Evolutionary conservation across 768 basidiomycete genomes (phyloP).

Genomic region (Megacollybia marginata): DNA sequence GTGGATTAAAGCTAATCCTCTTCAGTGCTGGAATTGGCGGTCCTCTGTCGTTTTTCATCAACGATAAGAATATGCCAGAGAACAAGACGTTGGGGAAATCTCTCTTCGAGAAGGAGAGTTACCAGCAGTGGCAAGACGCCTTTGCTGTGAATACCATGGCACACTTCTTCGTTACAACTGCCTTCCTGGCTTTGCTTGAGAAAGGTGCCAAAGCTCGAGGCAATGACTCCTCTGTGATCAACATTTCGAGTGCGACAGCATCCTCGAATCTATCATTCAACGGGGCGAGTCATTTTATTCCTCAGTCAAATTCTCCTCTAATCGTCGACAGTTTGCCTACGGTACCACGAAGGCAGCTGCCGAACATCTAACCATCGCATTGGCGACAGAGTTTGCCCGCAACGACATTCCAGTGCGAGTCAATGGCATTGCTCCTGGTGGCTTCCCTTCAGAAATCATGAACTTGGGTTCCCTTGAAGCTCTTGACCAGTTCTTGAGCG

Average conservation of each 20-base stretch:
- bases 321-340: conserved; percentile 18
- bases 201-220: conserved; percentile 10
- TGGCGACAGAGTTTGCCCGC: conserved; percentile 19
- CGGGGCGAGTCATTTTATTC: conserved; percentile 6
- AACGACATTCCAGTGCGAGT: conserved; percentile 15
- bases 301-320: background rate
- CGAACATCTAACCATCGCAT: conserved; percentile 18
- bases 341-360: conserved; percentile 19
- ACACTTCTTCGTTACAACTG: conserved; percentile 19
- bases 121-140: conserved; percentile 15
- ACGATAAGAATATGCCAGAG: conserved; percentile 9
- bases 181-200: conserved; percentile 19
- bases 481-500: background rate
- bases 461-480: conserved; percentile 9
- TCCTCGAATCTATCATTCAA: conserved; percentile 9
- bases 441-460: conserved; percentile 18
- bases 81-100: conserved; percentile 10
- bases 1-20: background rate
- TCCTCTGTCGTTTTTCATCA: conserved; percentile 6
- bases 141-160: conserved; percentile 10
- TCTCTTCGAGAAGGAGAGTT: conserved; percentile 16
- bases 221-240: conserved; percentile 17
- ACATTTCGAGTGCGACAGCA: conserved; percentile 14
- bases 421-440: conserved; percentile 19
- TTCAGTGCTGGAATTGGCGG: conserved; percentile 17